Percentiles rank a stretch among this genome's conserved stretches.
Evolutionary conservation across 768 basidiomycete species (phyloP).

Genomic region (Galerina sulciceps): DNA sequence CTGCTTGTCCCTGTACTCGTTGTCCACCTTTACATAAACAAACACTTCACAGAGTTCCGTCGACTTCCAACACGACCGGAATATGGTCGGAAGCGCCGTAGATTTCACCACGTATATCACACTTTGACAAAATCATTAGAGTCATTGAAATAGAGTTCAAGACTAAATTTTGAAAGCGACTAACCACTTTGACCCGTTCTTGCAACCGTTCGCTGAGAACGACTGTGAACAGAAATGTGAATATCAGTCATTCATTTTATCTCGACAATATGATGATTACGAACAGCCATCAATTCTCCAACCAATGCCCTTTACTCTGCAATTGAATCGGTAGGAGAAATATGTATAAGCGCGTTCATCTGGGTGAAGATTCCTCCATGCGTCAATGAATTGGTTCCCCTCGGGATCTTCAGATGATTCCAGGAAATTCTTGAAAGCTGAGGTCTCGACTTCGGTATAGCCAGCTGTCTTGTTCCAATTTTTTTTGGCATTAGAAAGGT

Average conservation of each 20-base stretch:
- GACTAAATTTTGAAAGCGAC: conserved; percentile 2
- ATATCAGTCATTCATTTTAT: neutral
- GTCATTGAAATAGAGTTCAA: neutral
- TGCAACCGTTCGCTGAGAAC: conserved; percentile 73
- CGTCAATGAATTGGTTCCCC: conserved; percentile 65
- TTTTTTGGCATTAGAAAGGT: conserved; percentile 66
- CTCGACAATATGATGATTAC: conserved; percentile 17
- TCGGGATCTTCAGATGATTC: conserved; percentile 46
- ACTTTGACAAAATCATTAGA: conserved; percentile 37
- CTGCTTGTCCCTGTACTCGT: too few relatives aligned
- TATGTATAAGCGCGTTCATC: conserved; percentile 79
- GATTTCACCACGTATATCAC: conserved; percentile 84
- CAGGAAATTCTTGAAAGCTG: conserved; percentile 72
- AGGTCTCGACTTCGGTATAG: conserved; percentile 82
- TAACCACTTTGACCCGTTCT: conserved; percentile 63
- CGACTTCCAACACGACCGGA: conserved; percentile 79
- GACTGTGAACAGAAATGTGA: conserved; percentile 44
- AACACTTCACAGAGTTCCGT: conserved; percentile 38
- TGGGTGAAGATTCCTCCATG: conserved; percentile 79
- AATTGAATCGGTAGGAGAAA: conserved; percentile 84
- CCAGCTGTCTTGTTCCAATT: conserved; percentile 93
- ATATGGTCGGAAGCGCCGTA: conserved; percentile 86
- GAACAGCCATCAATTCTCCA: conserved; percentile 90
- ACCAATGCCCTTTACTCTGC: conserved; percentile 77
- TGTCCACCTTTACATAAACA: too few relatives aligned